Evolutionary conservation across 1,284 basidiomycete genomes (phyloP).

Genomic region (Inonotus hispidus): DNA sequence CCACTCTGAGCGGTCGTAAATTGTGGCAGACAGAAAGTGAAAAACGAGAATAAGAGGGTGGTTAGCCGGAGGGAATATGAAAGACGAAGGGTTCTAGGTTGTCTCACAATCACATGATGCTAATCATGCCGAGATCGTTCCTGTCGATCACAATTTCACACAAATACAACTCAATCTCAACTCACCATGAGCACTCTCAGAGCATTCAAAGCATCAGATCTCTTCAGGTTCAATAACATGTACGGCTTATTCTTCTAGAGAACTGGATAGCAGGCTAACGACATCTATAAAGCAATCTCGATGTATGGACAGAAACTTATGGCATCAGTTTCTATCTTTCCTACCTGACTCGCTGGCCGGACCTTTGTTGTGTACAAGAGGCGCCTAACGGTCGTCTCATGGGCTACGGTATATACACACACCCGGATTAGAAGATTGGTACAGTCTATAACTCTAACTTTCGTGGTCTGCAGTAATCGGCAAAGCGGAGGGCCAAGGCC

Average conservation of each 20-base stretch:
- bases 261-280: background rate
- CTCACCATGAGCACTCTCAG: constrained; percentile 70
- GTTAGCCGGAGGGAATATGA: background rate
- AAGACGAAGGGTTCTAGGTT: background rate
- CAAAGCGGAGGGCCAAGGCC: constrained; percentile 71
- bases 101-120: background rate
- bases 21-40: background rate
- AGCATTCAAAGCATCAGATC: constrained; percentile 79
- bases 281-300: constrained; percentile 62
- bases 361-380: constrained; percentile 78
- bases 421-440: no score
- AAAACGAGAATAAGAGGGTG: background rate
- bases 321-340: constrained; percentile 80
- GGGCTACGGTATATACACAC: constrained; percentile 65
- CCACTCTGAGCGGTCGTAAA: background rate
- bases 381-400: constrained; percentile 76
- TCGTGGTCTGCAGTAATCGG: constrained; percentile 58
- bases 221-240: constrained; percentile 92
- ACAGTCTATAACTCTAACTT: constrained; percentile 3
- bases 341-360: constrained; percentile 87
- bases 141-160: background rate
- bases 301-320: constrained; percentile 96
- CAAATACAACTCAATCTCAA: background rate
- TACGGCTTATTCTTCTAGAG: constrained; percentile 31
- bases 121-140: background rate